These are phyloP conservation scores for Bombardia bombarda DNA, from an alignment of 495 filamentous ascomycete genomes.

Conservation along the genomic window DNA sequence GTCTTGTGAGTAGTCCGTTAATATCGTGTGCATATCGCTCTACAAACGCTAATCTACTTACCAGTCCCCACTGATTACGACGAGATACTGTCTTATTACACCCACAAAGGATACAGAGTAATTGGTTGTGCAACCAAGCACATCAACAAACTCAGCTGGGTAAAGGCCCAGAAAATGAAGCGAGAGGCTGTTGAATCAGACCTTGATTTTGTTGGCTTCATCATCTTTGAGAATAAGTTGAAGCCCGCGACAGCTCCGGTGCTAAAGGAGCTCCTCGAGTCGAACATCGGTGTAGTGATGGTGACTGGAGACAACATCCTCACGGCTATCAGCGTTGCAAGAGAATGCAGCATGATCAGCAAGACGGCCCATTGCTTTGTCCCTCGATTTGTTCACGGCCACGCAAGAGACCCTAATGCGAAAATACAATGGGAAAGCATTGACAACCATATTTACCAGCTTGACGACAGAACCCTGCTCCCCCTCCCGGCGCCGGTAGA, in stretches of 20 bases:
- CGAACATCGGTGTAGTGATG: conserved; percentile 89
- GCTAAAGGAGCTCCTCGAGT: conserved; percentile 73
- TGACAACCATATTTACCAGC: conserved; percentile 64
- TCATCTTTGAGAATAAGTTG: conserved; percentile 97
- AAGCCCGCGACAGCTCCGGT: conserved; percentile 74
- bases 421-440: conserved; percentile 85
- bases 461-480: conserved; percentile 72
- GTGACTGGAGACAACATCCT: conserved; percentile 98
- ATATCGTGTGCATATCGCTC: neutral
- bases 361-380: conserved; percentile 81
- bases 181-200: conserved; percentile 73
- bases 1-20: conserved; percentile 51
- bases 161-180: conserved; percentile 88
- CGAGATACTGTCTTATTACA: conserved; percentile 79
- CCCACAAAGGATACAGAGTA: conserved; percentile 92
- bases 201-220: conserved; percentile 87
- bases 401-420: conserved; percentile 58
- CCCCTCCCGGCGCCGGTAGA: conserved; percentile 62
- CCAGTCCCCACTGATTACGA: conserved; percentile 86
- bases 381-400: conserved; percentile 76
- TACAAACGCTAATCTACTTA: conserved; percentile 5
- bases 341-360: conserved; percentile 82
- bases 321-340: conserved; percentile 92
- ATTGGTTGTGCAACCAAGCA: conserved; percentile 92
- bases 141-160: conserved; percentile 78